These are phyloP conservation scores for Scedosporium apiospermum DNA, from an alignment of 2,329 filamentous ascomycete species.

Conservation along the genomic window DNA sequence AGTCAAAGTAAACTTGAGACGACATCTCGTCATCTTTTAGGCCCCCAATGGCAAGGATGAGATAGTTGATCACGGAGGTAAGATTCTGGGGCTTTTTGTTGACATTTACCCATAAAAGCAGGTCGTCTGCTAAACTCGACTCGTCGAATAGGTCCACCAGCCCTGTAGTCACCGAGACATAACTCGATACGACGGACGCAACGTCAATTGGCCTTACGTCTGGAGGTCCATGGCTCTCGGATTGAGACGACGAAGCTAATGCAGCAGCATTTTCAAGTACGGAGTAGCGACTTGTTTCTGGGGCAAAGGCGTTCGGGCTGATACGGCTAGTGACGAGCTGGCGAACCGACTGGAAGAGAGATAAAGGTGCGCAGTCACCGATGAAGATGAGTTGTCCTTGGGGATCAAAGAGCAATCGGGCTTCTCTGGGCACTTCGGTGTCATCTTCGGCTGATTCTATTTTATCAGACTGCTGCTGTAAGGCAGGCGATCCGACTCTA, in stretches of 20 bases:
- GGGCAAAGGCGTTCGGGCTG: slow-evolving; percentile 39
- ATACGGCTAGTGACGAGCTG: slow-evolving; percentile 40
- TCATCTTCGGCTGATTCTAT: slow-evolving; percentile 31
- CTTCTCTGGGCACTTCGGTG: slow-evolving; percentile 44
- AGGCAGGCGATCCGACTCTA: neutral
- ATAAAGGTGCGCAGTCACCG: slow-evolving; percentile 46
- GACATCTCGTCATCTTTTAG: slow-evolving; percentile 30
- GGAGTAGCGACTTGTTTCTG: slow-evolving; percentile 39
- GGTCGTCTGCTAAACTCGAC: slow-evolving; percentile 25
- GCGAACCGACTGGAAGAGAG: slow-evolving; percentile 45
- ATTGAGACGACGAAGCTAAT: neutral
- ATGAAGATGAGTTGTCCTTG: slow-evolving; percentile 47
- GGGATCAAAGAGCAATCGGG: slow-evolving; percentile 39
- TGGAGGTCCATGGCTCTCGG: slow-evolving; percentile 12
- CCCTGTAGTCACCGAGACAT: slow-evolving; percentile 31
- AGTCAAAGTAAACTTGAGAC: slow-evolving; percentile 38
- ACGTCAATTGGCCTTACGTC: slow-evolving; percentile 18
- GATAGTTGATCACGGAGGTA: slow-evolving; percentile 33
- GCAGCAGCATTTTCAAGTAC: slow-evolving; percentile 35
- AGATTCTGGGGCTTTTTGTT: slow-evolving; percentile 23
- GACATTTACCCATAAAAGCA: slow-evolving; percentile 31
- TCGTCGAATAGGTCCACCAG: slow-evolving; percentile 40
- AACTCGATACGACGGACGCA: slow-evolving; percentile 21
- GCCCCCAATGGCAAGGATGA: slow-evolving; percentile 40
- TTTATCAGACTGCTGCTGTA: neutral